Percentiles rank a stretch among this genome's conserved stretches.
phyloP scores from a whole-genome alignment of 495 filamentous ascomycete species.

The Trypethelium eluteriae region DNA sequence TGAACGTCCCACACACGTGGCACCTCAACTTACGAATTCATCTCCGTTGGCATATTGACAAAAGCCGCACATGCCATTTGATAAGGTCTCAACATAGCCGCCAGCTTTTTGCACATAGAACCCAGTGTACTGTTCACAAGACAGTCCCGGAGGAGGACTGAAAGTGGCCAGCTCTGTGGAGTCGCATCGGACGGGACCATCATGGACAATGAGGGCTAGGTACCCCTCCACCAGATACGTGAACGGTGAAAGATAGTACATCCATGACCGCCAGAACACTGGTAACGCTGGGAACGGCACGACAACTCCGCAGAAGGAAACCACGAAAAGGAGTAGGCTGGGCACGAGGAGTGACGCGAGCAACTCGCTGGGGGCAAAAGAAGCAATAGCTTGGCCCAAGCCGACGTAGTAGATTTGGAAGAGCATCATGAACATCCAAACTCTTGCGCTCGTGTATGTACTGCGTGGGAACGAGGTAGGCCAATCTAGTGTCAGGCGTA shows the following conservation, averaged over 20 bases:
- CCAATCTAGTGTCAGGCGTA: too few relatives aligned
- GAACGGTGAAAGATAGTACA: constrained; percentile 19
- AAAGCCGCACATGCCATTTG: too few relatives aligned
- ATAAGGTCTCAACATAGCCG: too few relatives aligned
- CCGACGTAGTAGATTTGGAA: constrained; percentile 13
- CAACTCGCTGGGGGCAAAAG: background rate
- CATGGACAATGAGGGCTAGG: constrained; percentile 10
- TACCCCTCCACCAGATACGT: constrained; percentile 21
- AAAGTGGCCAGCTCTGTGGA: constrained; percentile 7
- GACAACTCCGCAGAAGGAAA: constrained; percentile 3
- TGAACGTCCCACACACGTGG: too few relatives aligned
- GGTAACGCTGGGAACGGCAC: background rate
- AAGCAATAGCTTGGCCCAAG: constrained; percentile 38
- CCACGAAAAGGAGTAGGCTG: constrained; percentile 9
- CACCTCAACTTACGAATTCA: too few relatives aligned
- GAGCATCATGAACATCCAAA: too few relatives aligned
- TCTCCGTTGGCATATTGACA: too few relatives aligned
- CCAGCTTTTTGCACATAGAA: too few relatives aligned
- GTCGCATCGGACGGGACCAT: constrained; percentile 14
- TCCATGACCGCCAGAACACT: constrained; percentile 28
- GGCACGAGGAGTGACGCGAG: background rate
- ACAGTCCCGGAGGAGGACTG: too few relatives aligned
- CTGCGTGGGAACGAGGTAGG: too few relatives aligned
- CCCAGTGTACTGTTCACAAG: too few relatives aligned
- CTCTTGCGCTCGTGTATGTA: too few relatives aligned